Evolutionary conservation across 2,329 filamentous ascomycete species (phyloP).

Genomic region (Neophaeococcomyces mojaviensis): DNA sequence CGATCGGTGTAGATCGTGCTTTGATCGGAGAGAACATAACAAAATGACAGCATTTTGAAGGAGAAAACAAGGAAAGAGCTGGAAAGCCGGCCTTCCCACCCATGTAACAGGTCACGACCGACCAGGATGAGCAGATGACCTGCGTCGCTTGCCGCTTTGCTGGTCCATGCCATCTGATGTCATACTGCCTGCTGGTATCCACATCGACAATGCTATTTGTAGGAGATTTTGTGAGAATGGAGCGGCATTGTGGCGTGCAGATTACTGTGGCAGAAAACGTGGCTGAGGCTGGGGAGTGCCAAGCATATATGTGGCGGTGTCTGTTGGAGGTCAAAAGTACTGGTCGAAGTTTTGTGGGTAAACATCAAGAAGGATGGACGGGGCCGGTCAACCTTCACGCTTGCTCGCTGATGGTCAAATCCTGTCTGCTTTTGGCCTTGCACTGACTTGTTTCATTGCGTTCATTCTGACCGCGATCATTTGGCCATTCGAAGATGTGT

Average conservation of each 20-base stretch:
- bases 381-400: too few relatives aligned
- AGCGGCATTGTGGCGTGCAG: too few relatives aligned
- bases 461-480: neutral
- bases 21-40: neutral
- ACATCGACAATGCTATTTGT: neutral
- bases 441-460: neutral
- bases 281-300: too few relatives aligned
- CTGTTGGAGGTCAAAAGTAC: too few relatives aligned
- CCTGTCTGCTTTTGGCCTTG: neutral
- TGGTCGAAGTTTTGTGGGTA: too few relatives aligned
- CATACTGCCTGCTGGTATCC: slow-evolving; percentile 2
- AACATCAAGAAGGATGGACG: too few relatives aligned
- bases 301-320: too few relatives aligned
- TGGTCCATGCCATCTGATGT: slow-evolving; percentile 1
- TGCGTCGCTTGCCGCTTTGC: neutral
- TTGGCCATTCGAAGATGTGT: slow-evolving; percentile 7
- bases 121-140: slow-evolving; percentile 4
- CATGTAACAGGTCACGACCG: slow-evolving; percentile 1
- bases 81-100: neutral
- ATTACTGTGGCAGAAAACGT: too few relatives aligned
- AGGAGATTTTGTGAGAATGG: neutral
- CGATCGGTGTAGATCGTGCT: neutral
- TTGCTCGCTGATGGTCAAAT: too few relatives aligned
- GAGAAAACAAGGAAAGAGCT: slow-evolving; percentile 7
- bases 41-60: neutral